phyloP scores from a whole-genome alignment of 495 filamentous ascomycete genomes.

The Lasiosphaeria miniovina region DNA sequence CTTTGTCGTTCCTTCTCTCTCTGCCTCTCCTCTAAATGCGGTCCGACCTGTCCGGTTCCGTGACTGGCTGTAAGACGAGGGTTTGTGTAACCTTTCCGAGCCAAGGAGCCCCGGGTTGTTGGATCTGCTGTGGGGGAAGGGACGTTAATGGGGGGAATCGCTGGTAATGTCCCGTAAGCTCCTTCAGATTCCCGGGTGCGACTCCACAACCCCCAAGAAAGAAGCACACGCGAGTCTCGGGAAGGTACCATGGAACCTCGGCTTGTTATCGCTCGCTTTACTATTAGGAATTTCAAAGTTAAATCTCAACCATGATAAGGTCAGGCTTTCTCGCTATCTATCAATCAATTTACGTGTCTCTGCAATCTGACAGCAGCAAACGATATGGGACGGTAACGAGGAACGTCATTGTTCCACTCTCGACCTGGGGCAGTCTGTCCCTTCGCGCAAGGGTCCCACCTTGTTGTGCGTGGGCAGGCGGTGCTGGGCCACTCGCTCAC shows the following conservation, averaged over 20 bases:
- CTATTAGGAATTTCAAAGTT: conserved; percentile 39
- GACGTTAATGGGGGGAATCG: too few species aligned
- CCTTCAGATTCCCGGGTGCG: too few species aligned
- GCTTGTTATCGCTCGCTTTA: conserved; percentile 29
- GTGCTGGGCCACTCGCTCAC: background rate
- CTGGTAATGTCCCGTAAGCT: too few species aligned
- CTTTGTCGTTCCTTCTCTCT: background rate
- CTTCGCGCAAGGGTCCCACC: background rate
- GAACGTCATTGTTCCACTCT: background rate
- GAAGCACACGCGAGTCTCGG: conserved; percentile 6
- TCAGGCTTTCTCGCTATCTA: conserved; percentile 22
- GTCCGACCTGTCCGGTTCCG: too few species aligned
- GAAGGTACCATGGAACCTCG: conserved; percentile 21
- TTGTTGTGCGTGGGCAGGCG: background rate
- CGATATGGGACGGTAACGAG: background rate
- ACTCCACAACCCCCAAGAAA: background rate
- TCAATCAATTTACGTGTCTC: conserved; percentile 19
- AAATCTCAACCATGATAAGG: conserved; percentile 35
- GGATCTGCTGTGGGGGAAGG: too few species aligned
- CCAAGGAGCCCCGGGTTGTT: too few species aligned
- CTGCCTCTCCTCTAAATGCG: background rate
- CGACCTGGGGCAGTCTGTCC: background rate
- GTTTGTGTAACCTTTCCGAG: too few species aligned
- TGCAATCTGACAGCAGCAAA: background rate
- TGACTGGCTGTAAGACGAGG: too few species aligned